Evolutionary conservation across 2,329 filamentous ascomycete species (phyloP), one percentile per base, ranked within the genome.

Genomic region (Talaromyces sp.): DNA sequence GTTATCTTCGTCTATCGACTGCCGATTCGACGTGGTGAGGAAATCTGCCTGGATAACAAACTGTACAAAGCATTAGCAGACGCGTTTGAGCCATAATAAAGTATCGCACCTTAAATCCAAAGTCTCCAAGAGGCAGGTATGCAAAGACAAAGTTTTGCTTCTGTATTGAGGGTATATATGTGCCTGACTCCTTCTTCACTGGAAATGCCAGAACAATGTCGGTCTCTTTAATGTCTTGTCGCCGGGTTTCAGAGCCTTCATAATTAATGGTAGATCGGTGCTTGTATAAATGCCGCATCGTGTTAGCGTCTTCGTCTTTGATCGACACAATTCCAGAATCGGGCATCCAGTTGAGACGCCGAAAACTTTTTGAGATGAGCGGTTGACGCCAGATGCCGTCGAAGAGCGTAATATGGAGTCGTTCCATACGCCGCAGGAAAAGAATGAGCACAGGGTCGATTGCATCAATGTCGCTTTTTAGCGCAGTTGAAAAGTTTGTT

Each of bases 91-190:
- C 47, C 31, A 62, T 40, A 31, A 54, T 62, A 40, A 31, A 34
- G 49, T 49, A 56, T 58, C 51, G 36, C 53, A 63, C 61, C 61
- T 63, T 63, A 36, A 63, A 63, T 25, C 61, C 61, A 63, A 63
- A 63, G 51, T 63, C 51, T 13, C 51, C 61, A 36, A 63, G 61
- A 58, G 61, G 61, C 51, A 63, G 61, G 31, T 63, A 58, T 27
- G 61, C 61, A 49, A 63, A 63, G 49, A 11, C 61, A 63, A 58
- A 47, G 40, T 63, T 63, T 47, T 49, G 61, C 22, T 38, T 58
- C 49, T 27, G 61, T 58, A 25, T 63, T 19, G 22, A 58, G 36
- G 61, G 51, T 29, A 36, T 36, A 63, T 63, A 40, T 17, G 38
- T n/a, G 38, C 17, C 38, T 17, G 38, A 40, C 17, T 40, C 38